These are phyloP conservation scores for Wallacemonas rigidus DNA, from an alignment of 208 protist species.

Conservation along the genomic window DNA sequence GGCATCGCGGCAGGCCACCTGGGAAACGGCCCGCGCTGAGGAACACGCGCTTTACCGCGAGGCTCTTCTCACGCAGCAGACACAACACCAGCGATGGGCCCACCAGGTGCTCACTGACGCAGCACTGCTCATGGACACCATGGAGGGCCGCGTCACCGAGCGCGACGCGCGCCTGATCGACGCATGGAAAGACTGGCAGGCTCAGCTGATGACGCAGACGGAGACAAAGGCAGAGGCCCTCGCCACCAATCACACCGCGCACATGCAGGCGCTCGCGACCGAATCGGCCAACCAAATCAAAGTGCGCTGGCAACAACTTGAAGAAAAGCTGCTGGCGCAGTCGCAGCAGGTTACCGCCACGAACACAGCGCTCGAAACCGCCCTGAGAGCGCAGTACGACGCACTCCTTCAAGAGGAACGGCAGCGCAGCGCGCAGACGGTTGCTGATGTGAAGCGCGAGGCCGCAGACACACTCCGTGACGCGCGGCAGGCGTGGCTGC, in stretches of 20 bases:
- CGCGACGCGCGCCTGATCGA: background rate
- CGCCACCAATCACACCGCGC: background rate
- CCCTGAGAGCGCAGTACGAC: constrained; percentile 15
- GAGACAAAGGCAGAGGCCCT: background rate
- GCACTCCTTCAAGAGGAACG: constrained; percentile 21
- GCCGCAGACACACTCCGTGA: background rate
- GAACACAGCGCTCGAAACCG: constrained; percentile 21
- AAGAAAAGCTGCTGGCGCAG: constrained; percentile 22
- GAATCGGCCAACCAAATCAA: background rate
- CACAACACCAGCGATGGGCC: constrained; percentile 2
- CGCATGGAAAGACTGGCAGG: background rate
- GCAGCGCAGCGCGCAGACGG: constrained; percentile 11
- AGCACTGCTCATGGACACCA: constrained; percentile 15
- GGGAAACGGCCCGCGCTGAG: constrained; percentile 14
- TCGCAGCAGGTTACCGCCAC: constrained; percentile 16
- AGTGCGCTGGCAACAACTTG: constrained; percentile 15
- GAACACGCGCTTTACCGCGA: constrained; percentile 20
- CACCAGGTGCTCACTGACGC: constrained; percentile 12
- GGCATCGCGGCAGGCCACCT: constrained; percentile 14
- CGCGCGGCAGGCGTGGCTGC: constrained; percentile 1
- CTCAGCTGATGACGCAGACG: background rate
- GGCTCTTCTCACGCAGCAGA: constrained; percentile 5
- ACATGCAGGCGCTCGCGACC: constrained; percentile 3
- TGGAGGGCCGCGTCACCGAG: background rate
- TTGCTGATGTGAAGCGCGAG: constrained; percentile 7